These are phyloP conservation scores for Fusarium transvaalense DNA, from an alignment of 2,329 filamentous ascomycete species.

Conservation along the genomic window DNA sequence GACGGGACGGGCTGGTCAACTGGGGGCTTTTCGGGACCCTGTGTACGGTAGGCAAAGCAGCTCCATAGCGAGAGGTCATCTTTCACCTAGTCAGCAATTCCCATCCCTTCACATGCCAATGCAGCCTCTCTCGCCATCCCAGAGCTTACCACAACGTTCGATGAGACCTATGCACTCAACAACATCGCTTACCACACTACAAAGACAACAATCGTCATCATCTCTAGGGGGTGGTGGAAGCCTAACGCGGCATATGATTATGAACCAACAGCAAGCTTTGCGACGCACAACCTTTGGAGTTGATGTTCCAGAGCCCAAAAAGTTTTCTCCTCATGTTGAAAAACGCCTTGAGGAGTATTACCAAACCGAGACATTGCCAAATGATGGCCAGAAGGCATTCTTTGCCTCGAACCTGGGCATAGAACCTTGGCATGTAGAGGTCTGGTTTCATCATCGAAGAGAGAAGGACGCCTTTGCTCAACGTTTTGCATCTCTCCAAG, in stretches of 20 bases:
- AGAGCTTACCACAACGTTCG: slow-evolving; percentile 29
- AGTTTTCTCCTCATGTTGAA: slow-evolving; percentile 63
- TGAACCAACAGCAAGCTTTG: slow-evolving; percentile 60
- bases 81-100: slow-evolving; percentile 39
- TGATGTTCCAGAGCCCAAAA: slow-evolving; percentile 58
- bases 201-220: slow-evolving; percentile 40
- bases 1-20: slow-evolving; percentile 34
- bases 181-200: slow-evolving; percentile 42
- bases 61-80: slow-evolving; percentile 15
- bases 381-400: slow-evolving; percentile 64
- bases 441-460: slow-evolving; percentile 68
- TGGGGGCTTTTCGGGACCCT: slow-evolving; percentile 42
- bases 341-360: slow-evolving; percentile 67
- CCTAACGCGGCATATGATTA: slow-evolving; percentile 57
- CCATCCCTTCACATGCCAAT: slow-evolving; percentile 35
- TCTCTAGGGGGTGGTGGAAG: slow-evolving; percentile 40
- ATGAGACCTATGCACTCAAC: slow-evolving; percentile 43
- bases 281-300: slow-evolving; percentile 57
- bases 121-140: slow-evolving; percentile 43
- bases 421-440: slow-evolving; percentile 63
- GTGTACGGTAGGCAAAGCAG: slow-evolving; percentile 34
- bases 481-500: slow-evolving; percentile 60
- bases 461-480: slow-evolving; percentile 61
- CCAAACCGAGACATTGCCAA: slow-evolving; percentile 61
- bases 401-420: slow-evolving; percentile 67